Evolutionary conservation across 1,284 basidiomycete genomes (phyloP).

Genomic region (Athelia sp.): DNA sequence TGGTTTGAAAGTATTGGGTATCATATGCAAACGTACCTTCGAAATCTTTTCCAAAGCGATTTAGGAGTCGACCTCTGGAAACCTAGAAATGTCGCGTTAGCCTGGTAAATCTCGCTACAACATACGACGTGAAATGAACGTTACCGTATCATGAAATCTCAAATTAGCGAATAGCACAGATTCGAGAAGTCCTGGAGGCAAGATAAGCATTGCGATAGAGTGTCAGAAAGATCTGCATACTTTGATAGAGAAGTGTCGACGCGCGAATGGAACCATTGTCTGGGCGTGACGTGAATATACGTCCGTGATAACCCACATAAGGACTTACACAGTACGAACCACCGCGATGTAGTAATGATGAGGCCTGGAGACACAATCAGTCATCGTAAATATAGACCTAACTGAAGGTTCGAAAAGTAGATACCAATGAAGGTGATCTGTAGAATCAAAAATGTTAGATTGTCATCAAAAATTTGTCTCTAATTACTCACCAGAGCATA

Average conservation of each 20-base stretch:
- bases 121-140: too few relatives aligned
- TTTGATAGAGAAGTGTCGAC: slow-evolving; percentile 65
- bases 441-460: background rate
- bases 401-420: background rate
- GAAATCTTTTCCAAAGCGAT: slow-evolving; percentile 92
- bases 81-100: too few relatives aligned
- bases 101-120: too few relatives aligned
- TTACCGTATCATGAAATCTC: slow-evolving; percentile 93
- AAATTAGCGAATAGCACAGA: slow-evolving; percentile 87
- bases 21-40: slow-evolving; percentile 53
- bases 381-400: background rate
- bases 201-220: slow-evolving; percentile 6
- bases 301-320: slow-evolving; percentile 1
- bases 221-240: slow-evolving; percentile 33
- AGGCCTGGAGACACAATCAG: slow-evolving; percentile 37
- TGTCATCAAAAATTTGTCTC: too few relatives aligned
- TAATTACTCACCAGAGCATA: too few relatives aligned
- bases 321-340: slow-evolving; percentile 58
- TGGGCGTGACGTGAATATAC: slow-evolving; percentile 16
- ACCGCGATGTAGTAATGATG: slow-evolving; percentile 60
- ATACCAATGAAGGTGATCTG: background rate
- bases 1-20: background rate
- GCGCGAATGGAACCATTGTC: slow-evolving; percentile 69
- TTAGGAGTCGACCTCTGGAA: slow-evolving; percentile 79
- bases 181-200: slow-evolving; percentile 63